Base-by-base conservation (phyloP, 495 filamentous ascomycete species). In the Bacidia gigantensis region DNA sequence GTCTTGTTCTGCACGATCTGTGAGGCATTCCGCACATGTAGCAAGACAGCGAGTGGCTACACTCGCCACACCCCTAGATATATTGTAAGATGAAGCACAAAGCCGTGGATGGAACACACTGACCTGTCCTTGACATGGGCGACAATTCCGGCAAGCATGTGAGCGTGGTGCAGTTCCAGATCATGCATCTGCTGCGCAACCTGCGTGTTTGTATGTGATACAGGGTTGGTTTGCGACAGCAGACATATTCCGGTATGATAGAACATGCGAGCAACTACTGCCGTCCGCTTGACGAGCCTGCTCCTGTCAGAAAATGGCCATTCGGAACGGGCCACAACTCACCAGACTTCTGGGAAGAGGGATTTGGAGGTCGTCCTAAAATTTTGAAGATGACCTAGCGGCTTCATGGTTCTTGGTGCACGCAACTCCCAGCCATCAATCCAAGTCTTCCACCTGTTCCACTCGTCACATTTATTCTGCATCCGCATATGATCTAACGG, bases 311-410 rank as follows among this genome's bases (percentile, higher is more conserved):
- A 22, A 48, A 24, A 7, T 7, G 7, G 41, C 2, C 2, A 25
- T 39, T 21, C 0, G 14, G 9, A 18, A 50, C 11, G n/a, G 24
- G 21, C 48, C 29, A 38, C 42, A 7, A 67, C 80, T 60, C 69
- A 87, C 85, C 87, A 95, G 42, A 95, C 78, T 57, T 90, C 81
- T 10, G 92, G 90, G 60, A 98, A 98, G 0, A 74, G 65, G 2
- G 87, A 93, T 54, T 82, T 80, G 3, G 73, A 71, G 25, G 68
- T 72, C 2, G 82, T 82, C 57, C 84, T 81, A 57, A 78, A 78
- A 17, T 84, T 74, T 50, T 82, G 74, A 3, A 89, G 64, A 62
- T 84, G 84, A 3, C 81, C 84, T 60, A 95, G 77, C 7, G 89
- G 87, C 57, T 83, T 81, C 88, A 98, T 94, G 3, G 85, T 87